Conservation (phyloP, 2,329 filamentous ascomycete genomes). For the Nothopassalora personata region DNA sequence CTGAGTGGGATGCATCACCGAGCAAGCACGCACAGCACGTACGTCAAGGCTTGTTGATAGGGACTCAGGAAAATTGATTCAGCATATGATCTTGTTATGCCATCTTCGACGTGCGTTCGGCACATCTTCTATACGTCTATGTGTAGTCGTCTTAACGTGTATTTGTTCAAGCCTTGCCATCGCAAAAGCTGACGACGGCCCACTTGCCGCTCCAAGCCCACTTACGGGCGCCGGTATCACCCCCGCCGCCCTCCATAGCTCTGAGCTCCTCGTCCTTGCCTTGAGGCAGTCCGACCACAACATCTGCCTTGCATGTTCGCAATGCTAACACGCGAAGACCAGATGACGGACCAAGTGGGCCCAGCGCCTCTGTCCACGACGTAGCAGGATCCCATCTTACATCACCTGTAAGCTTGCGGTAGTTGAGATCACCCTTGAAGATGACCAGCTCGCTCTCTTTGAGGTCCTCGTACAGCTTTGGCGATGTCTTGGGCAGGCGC, state of each 20-base stretch:
- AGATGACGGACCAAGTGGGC: conserved; percentile 74
- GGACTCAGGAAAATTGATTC: too few species aligned
- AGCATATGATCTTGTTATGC: too few species aligned
- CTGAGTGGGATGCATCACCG: neutral
- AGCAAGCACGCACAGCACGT: neutral
- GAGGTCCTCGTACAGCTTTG: conserved; percentile 68
- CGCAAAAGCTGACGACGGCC: conserved; percentile 81
- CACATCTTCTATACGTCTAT: neutral
- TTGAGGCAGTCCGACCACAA: conserved; percentile 77
- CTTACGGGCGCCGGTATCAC: conserved; percentile 63
- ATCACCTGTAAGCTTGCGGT: conserved; percentile 85
- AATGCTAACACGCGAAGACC: conserved; percentile 81
- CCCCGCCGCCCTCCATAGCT: conserved; percentile 62
- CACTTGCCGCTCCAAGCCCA: conserved; percentile 98
- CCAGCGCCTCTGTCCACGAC: conserved; percentile 76
- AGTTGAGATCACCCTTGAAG: conserved; percentile 97
- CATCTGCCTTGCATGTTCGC: conserved; percentile 93
- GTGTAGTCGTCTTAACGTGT: neutral
- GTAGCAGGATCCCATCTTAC: conserved; percentile 86
- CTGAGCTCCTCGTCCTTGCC: conserved; percentile 79
- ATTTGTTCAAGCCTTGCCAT: conserved; percentile 50
- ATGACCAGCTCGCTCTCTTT: conserved; percentile 80
- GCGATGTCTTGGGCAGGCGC: conserved; percentile 67
- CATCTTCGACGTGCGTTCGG: too few species aligned
- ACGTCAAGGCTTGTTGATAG: too few species aligned